Base-by-base conservation (phyloP, 2,329 filamentous ascomycete species). In the Leptosphaerulina australis region DNA sequence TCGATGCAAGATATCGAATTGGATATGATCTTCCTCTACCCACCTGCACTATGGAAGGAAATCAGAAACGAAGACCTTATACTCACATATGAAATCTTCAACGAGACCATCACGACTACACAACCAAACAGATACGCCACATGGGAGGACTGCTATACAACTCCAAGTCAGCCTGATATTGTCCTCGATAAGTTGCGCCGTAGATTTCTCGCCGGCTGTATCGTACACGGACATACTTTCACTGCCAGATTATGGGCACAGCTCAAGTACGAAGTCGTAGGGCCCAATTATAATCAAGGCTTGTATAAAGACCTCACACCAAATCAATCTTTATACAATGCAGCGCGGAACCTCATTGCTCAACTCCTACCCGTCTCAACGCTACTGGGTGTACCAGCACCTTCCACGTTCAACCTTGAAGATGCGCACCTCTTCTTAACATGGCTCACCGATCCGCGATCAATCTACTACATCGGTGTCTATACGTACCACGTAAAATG, bases 361-460 rank as follows among this genome's bases (percentile, higher is more conserved):
- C 33, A 51, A n/a, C 39, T 59, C 10, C 15, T 35, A 9, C 26
- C 46, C 1, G 26, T 25, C 6, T 15, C 44, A 10, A 14, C 20
- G 1, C 2, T 47, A 10, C 11, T 45, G 1, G 17, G 35, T 18
- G 44, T 48, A 2, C 17, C 34, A 14, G 4, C 21, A 6, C 38
- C 47, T 2, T 22, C 25, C 10, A 18, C 1, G 1, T 52, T 59
- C 17, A 38, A 33, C 7, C 6, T 50, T 6, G 41, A 53, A 34
- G 55, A 60, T 9, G 55, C 55, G 2, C 41, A 45, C 1, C 28
- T 59, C 14, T 60, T 60, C 31, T 17, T 60, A 9, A 60, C 50
- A 0, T 60, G 58, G 58, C 35, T 60, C 10, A 56, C 58, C 0
- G 58, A 60, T 24, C 53, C 55, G 20, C 53, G 58, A 11, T 60